These are phyloP conservation scores for Physcia stellaris DNA, from an alignment of 495 filamentous ascomycete species.

Conservation along the genomic window DNA sequence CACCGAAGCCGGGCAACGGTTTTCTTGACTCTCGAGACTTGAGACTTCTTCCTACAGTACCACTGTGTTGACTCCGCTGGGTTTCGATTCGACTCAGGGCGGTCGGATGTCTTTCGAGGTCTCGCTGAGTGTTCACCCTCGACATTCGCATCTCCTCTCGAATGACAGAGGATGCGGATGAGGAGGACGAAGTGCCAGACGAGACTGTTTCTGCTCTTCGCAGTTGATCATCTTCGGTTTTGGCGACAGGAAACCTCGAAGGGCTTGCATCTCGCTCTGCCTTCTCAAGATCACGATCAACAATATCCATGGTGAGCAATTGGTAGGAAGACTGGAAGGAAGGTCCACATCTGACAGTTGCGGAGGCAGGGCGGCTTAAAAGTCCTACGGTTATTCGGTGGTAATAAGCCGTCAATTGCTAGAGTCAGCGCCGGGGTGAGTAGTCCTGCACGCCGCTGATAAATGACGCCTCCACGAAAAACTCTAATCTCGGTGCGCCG, in stretches of 20 bases:
- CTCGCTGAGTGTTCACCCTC: constrained; percentile 46
- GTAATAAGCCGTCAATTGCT: too few relatives aligned
- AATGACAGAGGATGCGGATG: constrained; percentile 11
- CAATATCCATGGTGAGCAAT: constrained; percentile 20
- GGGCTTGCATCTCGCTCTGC: constrained; percentile 19
- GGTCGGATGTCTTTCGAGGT: constrained; percentile 61
- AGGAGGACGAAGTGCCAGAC: constrained; percentile 13
- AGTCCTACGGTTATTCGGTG: too few relatives aligned
- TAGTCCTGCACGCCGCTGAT: too few relatives aligned
- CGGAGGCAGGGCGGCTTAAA: too few relatives aligned
- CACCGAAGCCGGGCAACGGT: constrained; percentile 48
- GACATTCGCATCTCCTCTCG: constrained; percentile 30
- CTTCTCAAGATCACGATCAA: constrained; percentile 26
- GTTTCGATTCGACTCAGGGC: constrained; percentile 67
- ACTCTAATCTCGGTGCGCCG: too few relatives aligned
- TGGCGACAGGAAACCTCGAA: constrained; percentile 9
- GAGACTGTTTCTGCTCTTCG: constrained; percentile 6
- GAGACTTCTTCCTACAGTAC: constrained; percentile 51
- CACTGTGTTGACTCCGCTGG: constrained; percentile 56
- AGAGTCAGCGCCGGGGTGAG: too few relatives aligned
- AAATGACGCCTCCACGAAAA: too few relatives aligned
- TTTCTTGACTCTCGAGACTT: constrained; percentile 37
- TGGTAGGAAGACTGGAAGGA: constrained; percentile 15
- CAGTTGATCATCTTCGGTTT: constrained; percentile 2
- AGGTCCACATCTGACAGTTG: too few relatives aligned